Conservation (phyloP, 2,329 filamentous ascomycete genomes). For the Aspergillus sp. region DNA sequence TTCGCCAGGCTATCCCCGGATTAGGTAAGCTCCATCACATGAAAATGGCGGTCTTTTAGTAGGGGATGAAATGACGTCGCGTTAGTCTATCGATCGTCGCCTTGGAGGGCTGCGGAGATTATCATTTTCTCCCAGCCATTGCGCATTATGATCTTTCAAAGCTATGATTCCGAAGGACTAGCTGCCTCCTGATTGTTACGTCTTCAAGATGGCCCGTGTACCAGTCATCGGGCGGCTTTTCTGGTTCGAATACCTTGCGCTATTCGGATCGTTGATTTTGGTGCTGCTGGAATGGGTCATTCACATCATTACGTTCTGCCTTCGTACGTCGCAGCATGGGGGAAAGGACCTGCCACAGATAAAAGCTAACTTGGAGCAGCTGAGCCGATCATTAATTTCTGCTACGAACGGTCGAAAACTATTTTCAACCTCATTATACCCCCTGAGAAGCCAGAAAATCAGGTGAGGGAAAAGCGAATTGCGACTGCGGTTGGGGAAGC, state of each 20-base stretch:
- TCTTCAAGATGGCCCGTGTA: constrained; percentile 54
- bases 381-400: constrained; percentile 75
- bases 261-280: constrained; percentile 79
- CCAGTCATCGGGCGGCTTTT: constrained; percentile 64
- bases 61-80: constrained; percentile 9
- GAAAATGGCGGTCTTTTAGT: constrained; percentile 10
- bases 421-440: constrained; percentile 79
- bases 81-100: neutral
- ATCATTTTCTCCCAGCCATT: neutral
- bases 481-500: constrained; percentile 80
- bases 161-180: neutral
- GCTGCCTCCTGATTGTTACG: neutral
- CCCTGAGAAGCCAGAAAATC: constrained; percentile 65
- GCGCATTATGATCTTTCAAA: neutral
- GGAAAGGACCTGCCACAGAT: neutral
- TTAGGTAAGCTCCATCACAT: constrained; percentile 34
- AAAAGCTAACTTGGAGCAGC: constrained; percentile 51
- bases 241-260: constrained; percentile 78
- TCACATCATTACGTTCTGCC: constrained; percentile 79
- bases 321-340: constrained; percentile 63
- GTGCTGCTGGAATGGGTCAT: constrained; percentile 80
- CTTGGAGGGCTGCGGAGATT: neutral
- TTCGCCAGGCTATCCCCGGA: constrained; percentile 24
- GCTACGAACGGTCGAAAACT: constrained; percentile 76
- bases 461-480: constrained; percentile 67